Evolutionary conservation across 2,329 filamentous ascomycete species (phyloP).

Genomic region (Achaetomium macrosporum): DNA sequence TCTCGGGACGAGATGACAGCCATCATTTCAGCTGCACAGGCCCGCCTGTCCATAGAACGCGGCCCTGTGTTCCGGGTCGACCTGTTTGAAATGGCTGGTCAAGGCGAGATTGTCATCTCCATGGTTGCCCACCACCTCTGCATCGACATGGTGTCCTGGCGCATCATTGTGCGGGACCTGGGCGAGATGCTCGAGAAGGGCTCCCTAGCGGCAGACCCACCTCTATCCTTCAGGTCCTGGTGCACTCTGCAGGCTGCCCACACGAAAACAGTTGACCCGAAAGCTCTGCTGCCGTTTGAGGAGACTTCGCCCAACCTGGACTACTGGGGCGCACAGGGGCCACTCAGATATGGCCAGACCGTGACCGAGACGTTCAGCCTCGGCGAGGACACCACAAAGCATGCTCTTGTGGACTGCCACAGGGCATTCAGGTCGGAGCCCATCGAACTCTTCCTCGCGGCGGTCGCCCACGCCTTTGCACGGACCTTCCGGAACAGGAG

Average conservation of each 20-base stretch:
- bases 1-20: slow-evolving; percentile 10
- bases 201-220: slow-evolving; percentile 7
- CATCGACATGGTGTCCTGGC: slow-evolving; percentile 24
- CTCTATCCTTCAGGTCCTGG: slow-evolving; percentile 19
- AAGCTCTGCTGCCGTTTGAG: slow-evolving; percentile 17
- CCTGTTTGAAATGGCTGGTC: slow-evolving; percentile 11
- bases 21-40: slow-evolving; percentile 13
- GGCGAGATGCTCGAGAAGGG: slow-evolving; percentile 17
- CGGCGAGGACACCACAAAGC: slow-evolving; percentile 12
- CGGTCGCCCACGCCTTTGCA: slow-evolving; percentile 19
- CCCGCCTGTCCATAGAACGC: slow-evolving; percentile 15
- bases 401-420: slow-evolving; percentile 20
- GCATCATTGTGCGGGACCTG: slow-evolving; percentile 22
- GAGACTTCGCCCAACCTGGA: slow-evolving; percentile 10
- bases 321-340: slow-evolving; percentile 17
- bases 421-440: slow-evolving; percentile 21
- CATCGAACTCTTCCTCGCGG: slow-evolving; percentile 20
- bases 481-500: slow-evolving; percentile 16
- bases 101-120: slow-evolving; percentile 12
- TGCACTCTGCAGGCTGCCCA: slow-evolving; percentile 14
- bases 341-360: slow-evolving; percentile 18
- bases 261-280: slow-evolving; percentile 5
- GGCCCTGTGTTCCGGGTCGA: slow-evolving; percentile 23
- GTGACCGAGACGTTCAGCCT: slow-evolving; percentile 17
- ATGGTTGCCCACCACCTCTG: slow-evolving; percentile 23